Evolutionary conservation across 2,329 filamentous ascomycete species (phyloP).

Genomic region (Gnomoniopsis smithogilvyi): DNA sequence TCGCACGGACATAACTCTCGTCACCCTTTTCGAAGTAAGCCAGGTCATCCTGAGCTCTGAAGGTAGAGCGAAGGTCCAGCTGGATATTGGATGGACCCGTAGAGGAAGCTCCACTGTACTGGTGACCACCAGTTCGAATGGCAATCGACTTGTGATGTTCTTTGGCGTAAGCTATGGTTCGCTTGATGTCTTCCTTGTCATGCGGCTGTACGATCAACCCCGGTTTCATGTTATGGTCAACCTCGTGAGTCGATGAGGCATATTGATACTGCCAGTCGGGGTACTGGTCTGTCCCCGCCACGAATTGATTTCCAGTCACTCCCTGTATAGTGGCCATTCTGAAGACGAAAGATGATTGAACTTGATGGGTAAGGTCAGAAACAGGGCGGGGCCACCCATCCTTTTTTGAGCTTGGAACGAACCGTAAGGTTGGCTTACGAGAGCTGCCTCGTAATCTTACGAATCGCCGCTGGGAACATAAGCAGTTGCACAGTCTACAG

Average conservation of each 20-base stretch:
- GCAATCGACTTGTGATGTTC: slow-evolving; percentile 38
- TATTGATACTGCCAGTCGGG: slow-evolving; percentile 37
- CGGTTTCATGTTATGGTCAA: slow-evolving; percentile 40
- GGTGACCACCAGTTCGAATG: slow-evolving; percentile 45
- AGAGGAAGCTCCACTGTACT: slow-evolving; percentile 48
- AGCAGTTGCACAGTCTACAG: no score
- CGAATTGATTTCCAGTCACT: slow-evolving; percentile 7
- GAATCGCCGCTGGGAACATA: no score
- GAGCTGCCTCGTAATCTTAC: no score
- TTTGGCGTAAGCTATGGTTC: slow-evolving; percentile 37
- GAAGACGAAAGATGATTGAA: not conserved
- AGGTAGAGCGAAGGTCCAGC: slow-evolving; percentile 40
- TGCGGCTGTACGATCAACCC: slow-evolving; percentile 41
- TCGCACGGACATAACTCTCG: slow-evolving; percentile 33
- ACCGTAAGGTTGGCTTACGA: no score
- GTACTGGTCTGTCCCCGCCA: not conserved
- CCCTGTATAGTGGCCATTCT: slow-evolving; percentile 11
- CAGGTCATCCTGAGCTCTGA: slow-evolving; percentile 30
- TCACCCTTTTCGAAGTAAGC: slow-evolving; percentile 30
- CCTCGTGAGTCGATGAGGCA: slow-evolving; percentile 38
- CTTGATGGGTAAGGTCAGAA: not conserved
- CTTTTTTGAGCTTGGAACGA: not conserved
- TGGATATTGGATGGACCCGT: slow-evolving; percentile 42
- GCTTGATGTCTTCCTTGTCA: slow-evolving; percentile 38
- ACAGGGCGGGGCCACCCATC: not conserved